Base-by-base conservation (phyloP, 2,329 filamentous ascomycete genomes). In the Neofusicoccum umdonicola region DNA sequence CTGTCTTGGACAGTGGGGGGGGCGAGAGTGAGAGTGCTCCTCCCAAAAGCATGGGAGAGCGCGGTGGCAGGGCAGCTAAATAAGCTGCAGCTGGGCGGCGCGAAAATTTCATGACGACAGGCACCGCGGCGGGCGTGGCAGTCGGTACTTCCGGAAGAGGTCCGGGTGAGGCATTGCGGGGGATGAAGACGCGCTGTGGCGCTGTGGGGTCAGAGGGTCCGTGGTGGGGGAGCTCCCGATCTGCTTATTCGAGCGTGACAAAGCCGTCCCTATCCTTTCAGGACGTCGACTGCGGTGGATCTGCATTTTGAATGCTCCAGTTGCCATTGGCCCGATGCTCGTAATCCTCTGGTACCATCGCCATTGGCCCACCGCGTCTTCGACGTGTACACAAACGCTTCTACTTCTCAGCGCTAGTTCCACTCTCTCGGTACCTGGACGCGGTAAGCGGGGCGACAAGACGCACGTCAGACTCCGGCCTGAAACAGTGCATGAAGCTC, bases 211-310 rank as follows among this genome's bases (percentile, higher is more conserved):
- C 50, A 5, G n/a, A 34, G 34, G 31, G n/a, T 52, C n/a, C 15
- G 31, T 15, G 48, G 54, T 39, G 39, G 52, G 51, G 37, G 34
- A 27, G 52, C 12, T 57, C 22, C 54, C 22, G 41, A 48, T 35
- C 41, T 9, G 56, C 56, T 60, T 60, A 60, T 45, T 34, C 35
- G 41, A 60, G 44, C 56, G 41, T 60, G 39, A 60, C 56, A 47
- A 47, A 60, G 42, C 56, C 17, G 12, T 4, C 11, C 34, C 34
- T 19, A 27, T 8, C 41, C 12, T 11, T 35, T n/a, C 35, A 34
- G 9, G 27, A 44, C 15, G 12, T 45, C 31, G 3, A 19, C 7
- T 37, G n/a, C 37, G 13, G 17, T 31, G 11, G 37, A 57, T n/a
- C 42, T 37, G 15, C n/a, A 34, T 11, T 47, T 47, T 3, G 5